Evolutionary conservation across 2,329 filamentous ascomycete species (phyloP).

Genomic region (Sporothrix pallida): DNA sequence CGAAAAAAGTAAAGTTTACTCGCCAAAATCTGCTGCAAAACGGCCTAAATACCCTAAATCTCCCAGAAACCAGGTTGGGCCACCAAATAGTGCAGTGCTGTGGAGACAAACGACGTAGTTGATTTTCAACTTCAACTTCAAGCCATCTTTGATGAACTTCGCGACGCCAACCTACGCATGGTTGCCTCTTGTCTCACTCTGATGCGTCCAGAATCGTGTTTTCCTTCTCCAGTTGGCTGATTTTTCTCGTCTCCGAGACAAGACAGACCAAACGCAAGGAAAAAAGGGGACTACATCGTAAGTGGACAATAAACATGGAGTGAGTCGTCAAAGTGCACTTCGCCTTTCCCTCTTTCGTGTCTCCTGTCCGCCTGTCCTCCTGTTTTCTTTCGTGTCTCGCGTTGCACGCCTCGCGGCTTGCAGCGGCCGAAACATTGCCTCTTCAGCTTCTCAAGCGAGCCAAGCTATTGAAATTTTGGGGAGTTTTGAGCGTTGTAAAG

Average conservation of each 20-base stretch:
- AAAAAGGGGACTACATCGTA: background rate
- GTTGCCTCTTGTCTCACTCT: constrained; percentile 12
- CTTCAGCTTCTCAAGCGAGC: no score
- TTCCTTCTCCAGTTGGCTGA: background rate
- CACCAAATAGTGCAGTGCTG: background rate
- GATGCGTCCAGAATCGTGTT: background rate
- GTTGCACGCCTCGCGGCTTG: background rate
- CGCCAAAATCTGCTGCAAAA: background rate
- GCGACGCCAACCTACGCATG: background rate
- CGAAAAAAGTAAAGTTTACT: background rate
- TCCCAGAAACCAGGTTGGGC: background rate
- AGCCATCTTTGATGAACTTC: background rate
- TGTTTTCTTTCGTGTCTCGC: background rate
- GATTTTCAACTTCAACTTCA: background rate
- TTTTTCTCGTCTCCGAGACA: background rate
- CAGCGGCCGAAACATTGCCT: background rate
- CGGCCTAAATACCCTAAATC: background rate
- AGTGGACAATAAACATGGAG: background rate
- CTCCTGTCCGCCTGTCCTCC: background rate
- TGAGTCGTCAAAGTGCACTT: background rate
- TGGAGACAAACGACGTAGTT: background rate
- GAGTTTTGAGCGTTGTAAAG: background rate
- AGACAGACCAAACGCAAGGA: background rate
- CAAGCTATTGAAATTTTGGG: background rate
- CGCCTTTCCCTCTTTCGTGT: background rate